These are phyloP conservation scores for Nakaseomyces glabratus DNA, from an alignment of 1,139 yeast genomes.

Conservation along the genomic window DNA sequence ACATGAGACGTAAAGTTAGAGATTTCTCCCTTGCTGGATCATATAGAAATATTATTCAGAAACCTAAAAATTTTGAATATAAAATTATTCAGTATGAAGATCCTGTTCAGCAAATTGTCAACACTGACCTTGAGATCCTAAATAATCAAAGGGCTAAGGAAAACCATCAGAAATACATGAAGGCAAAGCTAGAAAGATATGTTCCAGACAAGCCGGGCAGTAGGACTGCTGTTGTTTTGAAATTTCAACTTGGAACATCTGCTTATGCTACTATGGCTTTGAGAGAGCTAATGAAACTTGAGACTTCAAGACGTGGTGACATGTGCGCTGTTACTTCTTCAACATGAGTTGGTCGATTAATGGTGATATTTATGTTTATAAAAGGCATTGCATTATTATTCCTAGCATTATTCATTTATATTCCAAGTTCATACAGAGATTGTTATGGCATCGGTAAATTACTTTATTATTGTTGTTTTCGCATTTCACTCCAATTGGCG, in stretches of 20 bases:
- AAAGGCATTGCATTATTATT: too few species aligned
- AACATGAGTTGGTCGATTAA: too few species aligned
- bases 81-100: slow-evolving; percentile 52
- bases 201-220: slow-evolving; percentile 39
- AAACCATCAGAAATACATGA: slow-evolving; percentile 29
- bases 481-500: too few species aligned
- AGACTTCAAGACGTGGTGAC: slow-evolving; percentile 61
- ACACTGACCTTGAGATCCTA: slow-evolving; percentile 73
- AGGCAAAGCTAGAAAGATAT: slow-evolving; percentile 30
- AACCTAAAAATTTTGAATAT: slow-evolving; percentile 59
- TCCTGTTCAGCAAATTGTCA: slow-evolving; percentile 59
- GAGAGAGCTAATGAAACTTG: slow-evolving; percentile 80
- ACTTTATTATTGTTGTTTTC: too few species aligned
- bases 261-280: slow-evolving; percentile 98
- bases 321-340: slow-evolving; percentile 35
- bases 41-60: slow-evolving; percentile 67
- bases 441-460: too few species aligned
- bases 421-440: too few species aligned
- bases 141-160: slow-evolving; percentile 35
- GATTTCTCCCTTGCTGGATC: slow-evolving; percentile 92
- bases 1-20: slow-evolving; percentile 74
- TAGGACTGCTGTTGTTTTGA: slow-evolving; percentile 63
- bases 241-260: slow-evolving; percentile 73
- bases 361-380: too few species aligned
- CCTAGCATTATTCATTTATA: too few species aligned